Evolutionary conservation across 306 rosid genomes (phyloP).

Genomic region (Mimosa bimucronata): DNA sequence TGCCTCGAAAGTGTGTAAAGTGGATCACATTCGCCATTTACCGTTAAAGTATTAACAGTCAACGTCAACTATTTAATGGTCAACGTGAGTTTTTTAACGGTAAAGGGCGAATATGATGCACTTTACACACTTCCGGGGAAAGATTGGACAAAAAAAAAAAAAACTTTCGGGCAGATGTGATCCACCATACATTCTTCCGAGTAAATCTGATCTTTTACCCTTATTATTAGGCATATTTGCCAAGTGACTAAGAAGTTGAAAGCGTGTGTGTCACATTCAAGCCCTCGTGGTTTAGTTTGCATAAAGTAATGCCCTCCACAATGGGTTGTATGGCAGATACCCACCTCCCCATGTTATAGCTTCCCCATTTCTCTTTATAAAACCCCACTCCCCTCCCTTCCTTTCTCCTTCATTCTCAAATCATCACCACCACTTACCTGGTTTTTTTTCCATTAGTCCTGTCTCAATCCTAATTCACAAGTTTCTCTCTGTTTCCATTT

Average conservation of each 20-base stretch:
- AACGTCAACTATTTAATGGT: too few relatives aligned
- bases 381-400: constrained; percentile 53
- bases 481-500: neutral
- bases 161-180: too few relatives aligned
- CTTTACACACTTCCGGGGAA: too few relatives aligned
- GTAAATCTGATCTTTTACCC: too few relatives aligned
- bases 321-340: constrained; percentile 72
- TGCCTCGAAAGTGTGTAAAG: too few relatives aligned
- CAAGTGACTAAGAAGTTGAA: constrained; percentile 31
- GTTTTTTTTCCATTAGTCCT: neutral
- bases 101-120: too few relatives aligned
- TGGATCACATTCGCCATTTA: too few relatives aligned
- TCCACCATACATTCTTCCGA: too few relatives aligned
- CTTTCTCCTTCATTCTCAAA: constrained; percentile 44
- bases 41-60: too few relatives aligned
- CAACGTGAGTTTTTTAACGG: too few relatives aligned
- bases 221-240: constrained; percentile 19
- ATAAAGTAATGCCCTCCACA: constrained; percentile 61
- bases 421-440: neutral
- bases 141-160: too few relatives aligned
- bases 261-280: constrained; percentile 46
- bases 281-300: constrained; percentile 60
- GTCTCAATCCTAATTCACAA: neutral
- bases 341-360: constrained; percentile 81
- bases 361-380: constrained; percentile 44